These are phyloP conservation scores for Metarhizium rileyi DNA, from an alignment of 2,329 filamentous ascomycete genomes.

Conservation along the genomic window DNA sequence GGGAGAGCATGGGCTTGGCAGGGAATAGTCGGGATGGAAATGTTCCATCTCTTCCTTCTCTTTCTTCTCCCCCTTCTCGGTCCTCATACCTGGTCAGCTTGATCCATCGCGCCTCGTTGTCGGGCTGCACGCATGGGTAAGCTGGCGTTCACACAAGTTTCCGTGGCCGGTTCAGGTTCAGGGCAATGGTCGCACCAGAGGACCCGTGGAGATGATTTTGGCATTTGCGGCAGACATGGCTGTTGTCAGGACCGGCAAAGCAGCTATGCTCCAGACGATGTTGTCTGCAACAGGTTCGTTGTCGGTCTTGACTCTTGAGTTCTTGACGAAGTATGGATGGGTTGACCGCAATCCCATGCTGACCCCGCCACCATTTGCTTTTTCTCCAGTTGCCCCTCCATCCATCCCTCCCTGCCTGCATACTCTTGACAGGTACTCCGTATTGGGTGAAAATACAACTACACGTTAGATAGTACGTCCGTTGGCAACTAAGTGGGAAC, in stretches of 20 bases:
- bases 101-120: conserved; percentile 48
- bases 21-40: too few species aligned
- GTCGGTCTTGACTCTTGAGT: not conserved
- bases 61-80: too few species aligned
- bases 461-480: too few species aligned
- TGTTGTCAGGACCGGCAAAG: not conserved
- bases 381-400: too few species aligned
- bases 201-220: conserved; percentile 33
- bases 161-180: not conserved
- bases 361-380: too few species aligned
- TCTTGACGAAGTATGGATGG: not conserved
- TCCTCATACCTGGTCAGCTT: conserved; percentile 43
- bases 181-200: conserved; percentile 27
- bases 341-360: not conserved
- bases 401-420: too few species aligned
- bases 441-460: too few species aligned
- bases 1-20: conserved; percentile 4
- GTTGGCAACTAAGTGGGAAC: too few species aligned
- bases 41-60: too few species aligned
- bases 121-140: conserved; percentile 23
- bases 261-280: not conserved
- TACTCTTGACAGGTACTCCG: too few species aligned
- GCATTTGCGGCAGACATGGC: conserved; percentile 32
- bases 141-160: not conserved
- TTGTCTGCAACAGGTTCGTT: not conserved